Evolutionary conservation across 1,284 basidiomycete species (phyloP).

Genomic region (Ganoderma lucidum): DNA sequence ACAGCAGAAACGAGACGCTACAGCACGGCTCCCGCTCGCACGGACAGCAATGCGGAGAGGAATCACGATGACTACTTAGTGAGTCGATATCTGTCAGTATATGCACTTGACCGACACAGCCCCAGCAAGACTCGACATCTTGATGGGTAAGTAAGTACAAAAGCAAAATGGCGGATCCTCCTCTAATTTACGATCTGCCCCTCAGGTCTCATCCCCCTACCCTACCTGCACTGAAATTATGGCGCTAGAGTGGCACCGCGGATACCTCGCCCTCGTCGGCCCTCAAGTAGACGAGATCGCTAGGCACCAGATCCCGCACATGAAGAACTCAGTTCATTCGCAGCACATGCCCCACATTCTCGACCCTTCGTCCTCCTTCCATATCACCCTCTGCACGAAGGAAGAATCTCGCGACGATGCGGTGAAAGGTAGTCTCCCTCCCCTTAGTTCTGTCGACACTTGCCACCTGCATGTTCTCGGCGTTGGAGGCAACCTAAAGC

Average conservation of each 20-base stretch:
- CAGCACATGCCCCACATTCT: conserved; percentile 18
- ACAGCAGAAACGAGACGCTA: neutral
- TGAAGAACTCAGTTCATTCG: conserved; percentile 14
- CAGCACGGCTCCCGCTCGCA: neutral
- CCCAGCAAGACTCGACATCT: neutral
- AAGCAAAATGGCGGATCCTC: neutral
- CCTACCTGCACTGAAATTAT: conserved; percentile 5
- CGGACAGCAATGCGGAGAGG: neutral
- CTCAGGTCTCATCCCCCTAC: neutral
- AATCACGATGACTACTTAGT: neutral
- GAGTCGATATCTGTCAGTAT: neutral
- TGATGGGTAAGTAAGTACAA: neutral
- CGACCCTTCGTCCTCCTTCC: conserved; percentile 41
- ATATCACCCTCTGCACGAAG: conserved; percentile 51
- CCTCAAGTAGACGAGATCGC: conserved; percentile 44
- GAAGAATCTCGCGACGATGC: conserved; percentile 39
- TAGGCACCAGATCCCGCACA: conserved; percentile 26
- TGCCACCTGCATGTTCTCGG: conserved; percentile 42
- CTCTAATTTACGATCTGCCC: neutral
- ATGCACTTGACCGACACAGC: neutral
- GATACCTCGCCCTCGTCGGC: conserved; percentile 42
- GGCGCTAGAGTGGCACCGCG: conserved; percentile 23
- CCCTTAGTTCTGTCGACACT: conserved; percentile 23
- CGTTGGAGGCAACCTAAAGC: conserved; percentile 47
- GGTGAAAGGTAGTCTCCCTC: conserved; percentile 17